phyloP scores from a whole-genome alignment of 108 stramenopile genomes.

The Chaetoceros muelleri region DNA sequence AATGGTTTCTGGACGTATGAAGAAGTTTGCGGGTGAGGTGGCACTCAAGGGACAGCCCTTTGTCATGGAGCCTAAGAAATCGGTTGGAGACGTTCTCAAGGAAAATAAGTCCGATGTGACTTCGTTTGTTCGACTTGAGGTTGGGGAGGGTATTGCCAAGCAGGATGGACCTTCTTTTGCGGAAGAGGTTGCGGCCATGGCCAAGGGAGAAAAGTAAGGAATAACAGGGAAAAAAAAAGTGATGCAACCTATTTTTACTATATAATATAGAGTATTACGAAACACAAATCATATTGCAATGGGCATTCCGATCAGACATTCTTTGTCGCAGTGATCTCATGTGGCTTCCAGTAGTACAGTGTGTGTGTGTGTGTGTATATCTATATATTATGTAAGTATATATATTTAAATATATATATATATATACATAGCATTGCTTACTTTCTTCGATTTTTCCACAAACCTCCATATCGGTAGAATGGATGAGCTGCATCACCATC shows the following conservation, averaged over 20 bases:
- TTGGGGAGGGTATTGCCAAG: constrained; percentile 83
- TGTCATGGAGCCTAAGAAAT: constrained; percentile 62
- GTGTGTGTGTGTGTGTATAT: too few relatives aligned
- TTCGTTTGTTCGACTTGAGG: constrained; percentile 55
- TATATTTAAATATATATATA: neutral
- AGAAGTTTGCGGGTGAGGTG: constrained; percentile 65
- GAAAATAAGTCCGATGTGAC: constrained; percentile 63
- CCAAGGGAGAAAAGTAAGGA: constrained; percentile 12
- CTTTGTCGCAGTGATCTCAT: too few relatives aligned
- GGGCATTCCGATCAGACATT: too few relatives aligned
- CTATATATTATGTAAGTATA: too few relatives aligned
- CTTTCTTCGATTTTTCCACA: constrained; percentile 72
- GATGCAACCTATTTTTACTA: too few relatives aligned
- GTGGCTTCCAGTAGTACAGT: too few relatives aligned
- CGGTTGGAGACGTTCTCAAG: constrained; percentile 60
- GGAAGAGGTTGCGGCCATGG: constrained; percentile 71
- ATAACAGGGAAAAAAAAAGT: neutral
- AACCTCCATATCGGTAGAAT: constrained; percentile 74
- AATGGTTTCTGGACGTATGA: constrained; percentile 79
- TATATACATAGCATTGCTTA: neutral
- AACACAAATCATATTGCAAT: too few relatives aligned
- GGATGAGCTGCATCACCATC: constrained; percentile 80
- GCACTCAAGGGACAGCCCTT: constrained; percentile 65
- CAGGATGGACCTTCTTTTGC: constrained; percentile 62
- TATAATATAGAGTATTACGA: too few relatives aligned